phyloP scores from a whole-genome alignment of 805 yeast species.

The Barnettozyma californica region DNA sequence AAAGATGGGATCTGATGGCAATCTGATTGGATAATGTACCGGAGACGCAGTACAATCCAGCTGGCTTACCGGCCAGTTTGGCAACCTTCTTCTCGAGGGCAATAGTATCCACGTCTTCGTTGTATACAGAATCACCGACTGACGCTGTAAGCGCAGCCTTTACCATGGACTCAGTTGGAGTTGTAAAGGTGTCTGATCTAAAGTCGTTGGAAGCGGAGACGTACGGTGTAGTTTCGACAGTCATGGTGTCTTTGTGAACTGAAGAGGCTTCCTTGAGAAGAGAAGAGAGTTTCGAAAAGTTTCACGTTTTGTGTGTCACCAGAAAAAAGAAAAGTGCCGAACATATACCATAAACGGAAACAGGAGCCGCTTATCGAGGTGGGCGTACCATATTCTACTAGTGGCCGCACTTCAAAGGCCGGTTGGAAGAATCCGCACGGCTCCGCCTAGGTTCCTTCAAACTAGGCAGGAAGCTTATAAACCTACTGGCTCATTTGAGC shows the following conservation, averaged over 20 bases:
- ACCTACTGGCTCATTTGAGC: not conserved
- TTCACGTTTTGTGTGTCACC: conserved; percentile 3
- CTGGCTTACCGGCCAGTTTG: conserved; percentile 68
- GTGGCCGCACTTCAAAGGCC: not conserved
- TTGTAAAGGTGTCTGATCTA: conserved; percentile 85
- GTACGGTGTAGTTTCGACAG: conserved; percentile 54
- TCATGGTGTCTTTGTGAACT: conserved; percentile 1
- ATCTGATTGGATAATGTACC: conserved; percentile 91
- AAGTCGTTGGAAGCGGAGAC: conserved; percentile 42
- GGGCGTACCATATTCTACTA: not conserved
- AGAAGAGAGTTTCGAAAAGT: not conserved
- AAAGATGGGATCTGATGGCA: conserved; percentile 71
- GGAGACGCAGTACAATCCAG: conserved; percentile 78
- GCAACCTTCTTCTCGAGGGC: conserved; percentile 63
- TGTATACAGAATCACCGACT: conserved; percentile 83
- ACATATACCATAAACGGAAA: conserved; percentile 3
- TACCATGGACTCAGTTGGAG: conserved; percentile 74
- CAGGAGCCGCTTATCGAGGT: conserved; percentile 7
- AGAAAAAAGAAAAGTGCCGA: conserved; percentile 4
- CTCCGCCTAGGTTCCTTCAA: not conserved
- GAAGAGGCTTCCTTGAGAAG: not conserved
- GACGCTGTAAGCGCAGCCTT: conserved; percentile 53
- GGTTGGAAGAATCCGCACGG: not conserved
- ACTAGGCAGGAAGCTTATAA: not conserved
- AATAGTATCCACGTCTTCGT: conserved; percentile 70